Evolutionary conservation across 768 basidiomycete genomes (phyloP).

Genomic region (Mycena floridula): DNA sequence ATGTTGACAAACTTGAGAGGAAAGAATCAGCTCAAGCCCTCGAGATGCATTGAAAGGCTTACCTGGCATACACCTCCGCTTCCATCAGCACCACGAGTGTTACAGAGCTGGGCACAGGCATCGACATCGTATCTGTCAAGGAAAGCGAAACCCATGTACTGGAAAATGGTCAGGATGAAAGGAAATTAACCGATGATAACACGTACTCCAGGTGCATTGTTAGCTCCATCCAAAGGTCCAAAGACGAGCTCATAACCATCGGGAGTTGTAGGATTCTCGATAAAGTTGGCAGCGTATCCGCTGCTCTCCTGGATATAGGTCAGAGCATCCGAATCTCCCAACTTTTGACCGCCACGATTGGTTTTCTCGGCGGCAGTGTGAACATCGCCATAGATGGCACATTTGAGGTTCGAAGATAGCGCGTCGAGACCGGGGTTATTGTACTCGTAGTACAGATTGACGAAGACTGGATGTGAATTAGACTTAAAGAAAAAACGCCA

Average conservation of each 20-base stretch:
- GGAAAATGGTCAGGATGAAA: no score
- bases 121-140: slow-evolving; percentile 9
- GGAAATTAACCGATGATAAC: neutral
- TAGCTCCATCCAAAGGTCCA: slow-evolving; percentile 15
- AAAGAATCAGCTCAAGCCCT: no score
- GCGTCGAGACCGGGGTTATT: slow-evolving; percentile 12
- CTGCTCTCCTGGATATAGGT: slow-evolving; percentile 11
- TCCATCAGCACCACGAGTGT: slow-evolving; percentile 10
- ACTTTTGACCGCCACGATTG: slow-evolving; percentile 9
- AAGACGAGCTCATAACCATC: slow-evolving; percentile 15
- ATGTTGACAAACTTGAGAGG: slow-evolving; percentile 52
- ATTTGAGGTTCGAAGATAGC: slow-evolving; percentile 15
- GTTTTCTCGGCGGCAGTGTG: slow-evolving; percentile 12
- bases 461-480: slow-evolving; percentile 9
- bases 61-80: slow-evolving; percentile 39
- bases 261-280: slow-evolving; percentile 9
- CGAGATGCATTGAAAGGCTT: no score
- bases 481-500: neutral
- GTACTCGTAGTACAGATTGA: slow-evolving; percentile 15
- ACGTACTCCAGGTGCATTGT: slow-evolving; percentile 14
- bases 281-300: slow-evolving; percentile 10
- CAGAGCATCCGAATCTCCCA: neutral
- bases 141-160: slow-evolving; percentile 9
- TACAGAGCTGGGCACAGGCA: slow-evolving; percentile 9
- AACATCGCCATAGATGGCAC: slow-evolving; percentile 15